These are phyloP conservation scores for Zea luxurians DNA, from an alignment of 176 grass and related monocot genomes.

Conservation along the genomic window DNA sequence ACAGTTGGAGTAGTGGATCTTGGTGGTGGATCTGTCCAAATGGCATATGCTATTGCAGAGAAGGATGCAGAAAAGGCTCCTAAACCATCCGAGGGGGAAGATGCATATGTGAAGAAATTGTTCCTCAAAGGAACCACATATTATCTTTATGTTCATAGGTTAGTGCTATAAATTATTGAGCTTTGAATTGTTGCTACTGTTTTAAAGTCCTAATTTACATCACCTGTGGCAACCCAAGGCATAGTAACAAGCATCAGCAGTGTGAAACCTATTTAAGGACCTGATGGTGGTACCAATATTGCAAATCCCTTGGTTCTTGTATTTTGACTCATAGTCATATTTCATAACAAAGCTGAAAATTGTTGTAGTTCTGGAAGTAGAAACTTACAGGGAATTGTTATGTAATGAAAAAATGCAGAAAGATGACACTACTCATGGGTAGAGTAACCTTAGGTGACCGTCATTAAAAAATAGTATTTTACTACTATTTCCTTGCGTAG, in stretches of 20 bases:
- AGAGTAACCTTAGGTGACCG: background rate
- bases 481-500: slow-evolving; percentile 2
- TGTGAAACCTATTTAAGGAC: background rate
- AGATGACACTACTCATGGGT: background rate
- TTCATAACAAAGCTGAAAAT: background rate
- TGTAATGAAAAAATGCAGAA: background rate
- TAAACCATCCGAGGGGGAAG: slow-evolving; percentile 66
- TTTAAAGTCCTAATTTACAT: background rate
- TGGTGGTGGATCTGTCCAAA: slow-evolving; percentile 95
- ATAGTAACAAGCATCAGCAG: background rate
- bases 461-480: background rate
- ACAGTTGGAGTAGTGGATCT: slow-evolving; percentile 97
- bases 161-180: background rate
- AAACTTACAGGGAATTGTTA: background rate
- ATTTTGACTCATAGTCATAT: background rate
- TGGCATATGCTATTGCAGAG: slow-evolving; percentile 97
- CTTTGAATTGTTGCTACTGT: background rate
- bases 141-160: slow-evolving; percentile 98
- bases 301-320: background rate
- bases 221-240: background rate
- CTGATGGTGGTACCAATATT: background rate
- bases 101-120: slow-evolving; percentile 83
- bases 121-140: slow-evolving; percentile 85
- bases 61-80: slow-evolving; percentile 69
- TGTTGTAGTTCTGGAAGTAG: background rate